Conservation (phyloP, 768 basidiomycete genomes). For the Suillus americanus region DNA sequence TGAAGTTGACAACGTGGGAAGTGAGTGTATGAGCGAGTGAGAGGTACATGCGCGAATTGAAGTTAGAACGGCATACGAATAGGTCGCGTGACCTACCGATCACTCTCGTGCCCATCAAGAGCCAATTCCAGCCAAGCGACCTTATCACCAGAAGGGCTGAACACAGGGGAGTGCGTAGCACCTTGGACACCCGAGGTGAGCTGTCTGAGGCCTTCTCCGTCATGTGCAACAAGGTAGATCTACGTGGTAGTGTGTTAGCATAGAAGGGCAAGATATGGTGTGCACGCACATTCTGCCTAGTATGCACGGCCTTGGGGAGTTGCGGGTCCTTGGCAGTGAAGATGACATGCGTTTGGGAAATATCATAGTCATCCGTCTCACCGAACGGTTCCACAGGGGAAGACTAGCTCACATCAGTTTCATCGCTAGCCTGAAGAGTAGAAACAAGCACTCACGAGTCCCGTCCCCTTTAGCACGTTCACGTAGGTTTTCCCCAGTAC, state of each 20-base stretch:
- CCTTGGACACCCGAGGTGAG: conserved; percentile 86
- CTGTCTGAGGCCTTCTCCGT: conserved; percentile 54
- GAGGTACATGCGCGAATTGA: not conserved
- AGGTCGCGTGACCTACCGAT: conserved; percentile 47
- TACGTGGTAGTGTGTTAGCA: conserved; percentile 25
- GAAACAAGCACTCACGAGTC: conserved; percentile 47
- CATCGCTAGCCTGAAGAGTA: too few relatives aligned
- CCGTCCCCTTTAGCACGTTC: conserved; percentile 65
- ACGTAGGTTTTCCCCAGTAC: conserved; percentile 49
- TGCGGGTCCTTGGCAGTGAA: conserved; percentile 86
- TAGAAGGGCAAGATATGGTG: not conserved
- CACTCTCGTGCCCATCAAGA: conserved; percentile 87
- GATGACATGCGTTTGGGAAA: conserved; percentile 66
- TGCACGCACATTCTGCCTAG: conserved; percentile 72
- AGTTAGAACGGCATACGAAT: not conserved
- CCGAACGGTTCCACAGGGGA: conserved; percentile 86
- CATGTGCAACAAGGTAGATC: conserved; percentile 71
- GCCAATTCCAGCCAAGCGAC: conserved; percentile 88
- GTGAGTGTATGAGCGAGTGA: not conserved
- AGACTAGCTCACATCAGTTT: conserved; percentile 39
- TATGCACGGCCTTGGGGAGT: conserved; percentile 80
- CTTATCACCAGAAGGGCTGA: conserved; percentile 65
- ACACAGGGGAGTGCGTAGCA: conserved; percentile 71
- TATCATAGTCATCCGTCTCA: conserved; percentile 78
- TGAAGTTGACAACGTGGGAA: not conserved